A percentile compares a stretch with the other conserved stretches of the same genome.
phyloP scores from a whole-genome alignment of 345 rosid species.

The Trapa incisa region DNA sequence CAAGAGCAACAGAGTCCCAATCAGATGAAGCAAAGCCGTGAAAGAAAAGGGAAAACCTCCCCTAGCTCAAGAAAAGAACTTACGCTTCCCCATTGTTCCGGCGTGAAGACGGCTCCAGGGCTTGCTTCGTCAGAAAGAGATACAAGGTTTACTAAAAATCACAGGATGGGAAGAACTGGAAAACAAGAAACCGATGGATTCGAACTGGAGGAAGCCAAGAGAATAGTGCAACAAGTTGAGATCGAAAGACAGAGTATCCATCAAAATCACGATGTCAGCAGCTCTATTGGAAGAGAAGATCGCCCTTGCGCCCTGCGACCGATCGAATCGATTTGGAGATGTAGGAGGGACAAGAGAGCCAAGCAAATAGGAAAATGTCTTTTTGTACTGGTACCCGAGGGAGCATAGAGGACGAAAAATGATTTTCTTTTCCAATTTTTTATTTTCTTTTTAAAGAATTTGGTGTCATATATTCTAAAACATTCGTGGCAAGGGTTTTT shows the following conservation, averaged over 20 bases:
- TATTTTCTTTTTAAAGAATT: background rate
- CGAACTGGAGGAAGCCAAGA: slow-evolving; percentile 14
- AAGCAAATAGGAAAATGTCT: background rate
- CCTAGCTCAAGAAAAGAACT: slow-evolving; percentile 11
- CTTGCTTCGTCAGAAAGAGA: slow-evolving; percentile 13
- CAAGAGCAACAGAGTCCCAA: background rate
- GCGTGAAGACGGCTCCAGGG: background rate
- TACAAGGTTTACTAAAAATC: slow-evolving; percentile 28
- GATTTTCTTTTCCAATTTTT: background rate
- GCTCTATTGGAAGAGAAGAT: slow-evolving; percentile 14
- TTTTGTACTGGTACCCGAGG: background rate
- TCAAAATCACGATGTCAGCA: slow-evolving; percentile 19
- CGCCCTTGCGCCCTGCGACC: background rate
- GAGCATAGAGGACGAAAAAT: background rate
- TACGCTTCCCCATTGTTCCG: slow-evolving; percentile 66
- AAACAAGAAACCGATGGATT: slow-evolving; percentile 17
- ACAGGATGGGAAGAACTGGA: slow-evolving; percentile 14
- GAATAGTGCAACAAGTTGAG: slow-evolving; percentile 17
- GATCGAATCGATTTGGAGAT: slow-evolving; percentile 11
- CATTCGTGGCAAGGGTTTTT: slow-evolving; percentile 3
- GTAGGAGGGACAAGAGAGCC: background rate
- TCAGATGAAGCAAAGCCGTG: background rate
- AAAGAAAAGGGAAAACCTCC: background rate
- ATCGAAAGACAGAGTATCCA: slow-evolving; percentile 46
- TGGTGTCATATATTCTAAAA: background rate